Conservation (phyloP, 2,329 filamentous ascomycete species). For the Alternaria sp. region DNA sequence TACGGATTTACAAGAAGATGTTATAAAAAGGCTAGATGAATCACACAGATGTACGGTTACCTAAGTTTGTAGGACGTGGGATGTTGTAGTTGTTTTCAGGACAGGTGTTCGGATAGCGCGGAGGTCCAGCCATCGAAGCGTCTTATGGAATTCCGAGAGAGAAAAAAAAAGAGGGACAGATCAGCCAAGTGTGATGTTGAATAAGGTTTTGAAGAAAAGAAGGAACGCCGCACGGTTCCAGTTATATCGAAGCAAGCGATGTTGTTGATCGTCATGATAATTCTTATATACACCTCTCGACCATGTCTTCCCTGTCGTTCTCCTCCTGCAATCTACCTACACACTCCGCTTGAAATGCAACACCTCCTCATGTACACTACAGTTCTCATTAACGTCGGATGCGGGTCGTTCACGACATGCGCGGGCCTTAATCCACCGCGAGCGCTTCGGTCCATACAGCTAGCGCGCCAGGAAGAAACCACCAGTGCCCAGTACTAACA, state of each 20-base stretch:
- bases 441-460: neutral
- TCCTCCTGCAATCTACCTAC: slow-evolving; percentile 2
- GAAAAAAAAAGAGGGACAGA: no score
- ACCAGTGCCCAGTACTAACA: neutral
- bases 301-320: neutral
- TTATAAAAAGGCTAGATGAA: no score
- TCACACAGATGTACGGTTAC: no score
- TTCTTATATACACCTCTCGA: neutral
- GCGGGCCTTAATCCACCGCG: neutral
- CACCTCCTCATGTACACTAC: neutral
- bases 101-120: no score
- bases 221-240: neutral
- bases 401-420: neutral
- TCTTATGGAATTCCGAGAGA: no score
- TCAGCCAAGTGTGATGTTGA: no score
- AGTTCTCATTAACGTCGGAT: slow-evolving; percentile 1
- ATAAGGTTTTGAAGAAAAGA: no score
- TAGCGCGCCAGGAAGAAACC: neutral
- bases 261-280: neutral
- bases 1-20: no score
- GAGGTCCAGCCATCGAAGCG: no score
- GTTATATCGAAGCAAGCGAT: neutral
- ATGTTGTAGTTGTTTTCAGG: no score
- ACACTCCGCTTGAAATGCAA: neutral
- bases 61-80: no score